phyloP scores from a whole-genome alignment of 2,329 filamentous ascomycete species.

The Pleurostoma richardsiae region DNA sequence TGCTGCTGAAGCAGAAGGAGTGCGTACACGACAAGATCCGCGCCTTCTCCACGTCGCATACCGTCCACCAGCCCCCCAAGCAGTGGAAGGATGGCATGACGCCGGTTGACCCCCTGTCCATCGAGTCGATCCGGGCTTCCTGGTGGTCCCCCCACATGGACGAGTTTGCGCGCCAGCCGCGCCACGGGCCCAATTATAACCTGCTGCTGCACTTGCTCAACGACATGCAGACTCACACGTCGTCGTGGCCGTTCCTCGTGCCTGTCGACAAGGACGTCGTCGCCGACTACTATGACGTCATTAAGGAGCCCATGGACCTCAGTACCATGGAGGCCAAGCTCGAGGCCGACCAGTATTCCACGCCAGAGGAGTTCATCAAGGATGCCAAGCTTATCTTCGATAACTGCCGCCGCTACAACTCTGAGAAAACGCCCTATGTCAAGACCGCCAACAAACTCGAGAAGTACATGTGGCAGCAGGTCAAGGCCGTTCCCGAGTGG shows the following conservation, averaged over 20 bases:
- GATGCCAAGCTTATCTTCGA: conserved; percentile 68
- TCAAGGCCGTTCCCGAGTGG: conserved; percentile 69
- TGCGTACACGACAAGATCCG: too few relatives aligned
- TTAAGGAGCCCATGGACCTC: too few relatives aligned
- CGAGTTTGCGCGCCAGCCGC: conserved; percentile 65
- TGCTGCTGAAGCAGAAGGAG: conserved; percentile 73
- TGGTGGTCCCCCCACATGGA: conserved; percentile 76
- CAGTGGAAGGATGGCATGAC: conserved; percentile 57
- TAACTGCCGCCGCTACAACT: conserved; percentile 71
- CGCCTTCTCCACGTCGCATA: conserved; percentile 64
- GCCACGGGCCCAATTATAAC: too few relatives aligned
- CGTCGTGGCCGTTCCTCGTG: conserved; percentile 70
- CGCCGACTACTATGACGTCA: conserved; percentile 73
- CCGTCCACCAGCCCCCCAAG: conserved; percentile 61
- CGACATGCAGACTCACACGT: conserved; percentile 67
- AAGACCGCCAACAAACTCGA: conserved; percentile 69
- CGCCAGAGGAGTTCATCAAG: conserved; percentile 66
- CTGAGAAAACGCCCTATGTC: conserved; percentile 68
- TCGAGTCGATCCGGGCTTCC: conserved; percentile 63
- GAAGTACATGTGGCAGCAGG: conserved; percentile 68
- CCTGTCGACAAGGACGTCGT: conserved; percentile 74
- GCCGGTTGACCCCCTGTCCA: conserved; percentile 61
- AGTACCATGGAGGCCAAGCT: conserved; percentile 70
- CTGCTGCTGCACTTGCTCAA: conserved; percentile 68
- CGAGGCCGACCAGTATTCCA: conserved; percentile 66